Percentiles rank a stretch among this genome's conserved stretches.
Conservation (phyloP, 768 basidiomycete genomes). For the Leccinum pellstonianum region DNA sequence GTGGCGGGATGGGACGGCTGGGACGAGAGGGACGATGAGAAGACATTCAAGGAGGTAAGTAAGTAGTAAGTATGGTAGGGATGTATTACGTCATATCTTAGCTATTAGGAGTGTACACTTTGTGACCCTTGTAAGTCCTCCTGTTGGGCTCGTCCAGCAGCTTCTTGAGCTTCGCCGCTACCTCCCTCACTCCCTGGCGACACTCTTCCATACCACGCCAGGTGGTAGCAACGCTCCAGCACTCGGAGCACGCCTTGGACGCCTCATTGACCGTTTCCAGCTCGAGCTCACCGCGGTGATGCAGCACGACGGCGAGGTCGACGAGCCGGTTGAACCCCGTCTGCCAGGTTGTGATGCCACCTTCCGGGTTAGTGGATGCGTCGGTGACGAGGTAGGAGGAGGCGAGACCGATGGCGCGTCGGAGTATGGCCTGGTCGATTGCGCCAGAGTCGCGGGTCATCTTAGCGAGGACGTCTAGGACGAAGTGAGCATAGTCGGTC, state of each 20-base stretch:
- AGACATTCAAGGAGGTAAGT: background rate
- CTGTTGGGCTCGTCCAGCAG: conserved; percentile 38
- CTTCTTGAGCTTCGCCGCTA: conserved; percentile 59
- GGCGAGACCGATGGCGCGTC: conserved; percentile 65
- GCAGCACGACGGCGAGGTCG: conserved; percentile 71
- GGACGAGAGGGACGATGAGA: background rate
- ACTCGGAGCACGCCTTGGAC: conserved; percentile 64
- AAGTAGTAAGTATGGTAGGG: background rate
- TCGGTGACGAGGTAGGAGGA: conserved; percentile 82
- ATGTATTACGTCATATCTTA: conserved; percentile 19
- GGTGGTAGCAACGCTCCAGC: conserved; percentile 69
- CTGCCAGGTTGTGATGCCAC: conserved; percentile 61
- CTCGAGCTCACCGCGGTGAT: conserved; percentile 64
- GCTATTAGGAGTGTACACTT: conserved; percentile 32
- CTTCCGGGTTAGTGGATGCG: conserved; percentile 56
- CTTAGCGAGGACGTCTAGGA: conserved; percentile 51
- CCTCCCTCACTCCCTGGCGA: conserved; percentile 57
- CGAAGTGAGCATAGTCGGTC: conserved; percentile 63
- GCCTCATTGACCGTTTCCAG: conserved; percentile 75
- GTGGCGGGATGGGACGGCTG: conserved; percentile 13
- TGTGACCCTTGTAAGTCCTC: conserved; percentile 33
- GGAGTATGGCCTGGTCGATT: conserved; percentile 62
- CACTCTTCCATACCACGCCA: conserved; percentile 69
- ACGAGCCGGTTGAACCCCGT: conserved; percentile 66
- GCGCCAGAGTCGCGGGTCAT: conserved; percentile 45